Conservation (phyloP, 148 eudicot species). For the Rhododendron williamsianum region DNA sequence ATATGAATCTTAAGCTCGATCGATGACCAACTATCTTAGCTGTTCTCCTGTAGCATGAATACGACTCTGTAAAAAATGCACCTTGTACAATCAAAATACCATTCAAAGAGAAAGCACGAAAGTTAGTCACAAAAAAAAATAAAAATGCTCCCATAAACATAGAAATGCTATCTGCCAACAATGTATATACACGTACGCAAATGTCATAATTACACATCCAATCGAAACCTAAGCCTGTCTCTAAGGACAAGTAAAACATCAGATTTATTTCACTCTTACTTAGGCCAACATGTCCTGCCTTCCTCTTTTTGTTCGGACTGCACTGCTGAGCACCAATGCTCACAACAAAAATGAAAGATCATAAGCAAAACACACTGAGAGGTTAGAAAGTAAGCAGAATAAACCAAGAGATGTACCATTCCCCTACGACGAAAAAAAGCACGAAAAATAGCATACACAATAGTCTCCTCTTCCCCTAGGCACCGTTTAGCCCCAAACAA, state of each 20-base stretch:
- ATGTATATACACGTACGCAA: neutral
- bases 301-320: neutral
- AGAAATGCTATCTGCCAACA: neutral
- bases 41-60: neutral
- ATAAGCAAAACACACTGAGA: neutral
- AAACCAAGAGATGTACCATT: slow-evolving; percentile 1
- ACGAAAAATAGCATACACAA: neutral
- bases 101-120: neutral
- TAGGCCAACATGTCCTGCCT: neutral
- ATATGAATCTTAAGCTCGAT: neutral
- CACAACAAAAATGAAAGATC: neutral
- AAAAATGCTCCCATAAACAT: neutral
- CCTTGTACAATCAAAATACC: neutral
- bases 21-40: neutral
- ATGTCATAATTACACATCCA: neutral
- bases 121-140: neutral
- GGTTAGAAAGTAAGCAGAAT: neutral
- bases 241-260: neutral
- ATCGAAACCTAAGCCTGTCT: neutral
- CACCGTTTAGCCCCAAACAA: neutral
- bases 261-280: neutral
- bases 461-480: neutral
- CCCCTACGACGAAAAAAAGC: neutral
- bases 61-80: neutral
- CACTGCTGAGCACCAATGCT: neutral